Base-by-base conservation (phyloP, 1,284 basidiomycete species). In the Heliocybe sulcata region DNA sequence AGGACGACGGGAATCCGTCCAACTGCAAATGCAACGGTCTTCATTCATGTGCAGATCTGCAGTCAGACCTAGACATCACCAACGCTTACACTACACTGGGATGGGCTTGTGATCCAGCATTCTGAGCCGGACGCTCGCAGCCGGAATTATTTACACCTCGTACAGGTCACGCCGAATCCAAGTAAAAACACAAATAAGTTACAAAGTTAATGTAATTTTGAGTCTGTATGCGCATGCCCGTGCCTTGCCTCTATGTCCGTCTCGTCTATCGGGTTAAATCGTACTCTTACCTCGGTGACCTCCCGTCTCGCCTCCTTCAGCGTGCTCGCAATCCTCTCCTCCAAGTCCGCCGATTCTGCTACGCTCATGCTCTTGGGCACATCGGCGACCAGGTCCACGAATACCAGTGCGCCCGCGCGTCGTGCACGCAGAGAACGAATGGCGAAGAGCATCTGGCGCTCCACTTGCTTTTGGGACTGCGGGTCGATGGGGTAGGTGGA, bases 231-330 rank as follows among this genome's bases (percentile, higher is more conserved):
- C 16, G 38, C n/a, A 42, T 42, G 38, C 16, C 38, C 38, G 38
- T 42, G 6, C 6, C 8, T 20, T 16, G 38, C 12, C 47, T 49
- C 6, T 22, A 10, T 16, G 23, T 45, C 23, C 16, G 19, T 45
- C 6, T 4, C 47, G 27, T 67, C 63, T 20, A 67, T 64, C n/a
- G 86, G 77, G 53, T 73, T 65, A 64, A 94, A 92, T 64, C 79
- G 85, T 25, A 95, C 80, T 61, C 83, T 72, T 35, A 94, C 90
- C 65, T 94, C 92, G 20, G 82, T 72, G n/a, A 93, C 77, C 64
- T 93, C 91, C 66, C 75, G 84, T 66, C 82, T 74, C 33, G 76
- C 81, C 3, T 70, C 67, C 69, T 81, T 84, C 59, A 95, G 72
- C 35, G 78, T 76, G 53, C 73, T 72, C 31, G 77, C 66, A 31